phyloP scores from a whole-genome alignment of 1,284 basidiomycete species.

The Sanghuangporus baumii region DNA sequence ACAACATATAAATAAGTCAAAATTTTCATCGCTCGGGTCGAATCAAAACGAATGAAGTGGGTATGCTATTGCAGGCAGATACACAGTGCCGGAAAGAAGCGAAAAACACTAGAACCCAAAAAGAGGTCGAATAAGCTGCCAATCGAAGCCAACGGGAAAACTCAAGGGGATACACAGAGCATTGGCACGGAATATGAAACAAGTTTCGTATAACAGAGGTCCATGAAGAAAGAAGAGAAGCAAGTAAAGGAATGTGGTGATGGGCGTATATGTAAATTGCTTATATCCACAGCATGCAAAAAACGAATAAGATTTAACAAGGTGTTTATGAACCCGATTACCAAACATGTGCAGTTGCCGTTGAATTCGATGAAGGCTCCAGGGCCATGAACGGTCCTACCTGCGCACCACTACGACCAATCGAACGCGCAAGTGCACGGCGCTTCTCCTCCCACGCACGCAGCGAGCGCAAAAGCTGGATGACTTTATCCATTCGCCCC shows the following conservation, averaged over 20 bases:
- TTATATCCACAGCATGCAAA: neutral
- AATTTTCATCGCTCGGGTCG: neutral
- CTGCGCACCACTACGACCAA: conserved; percentile 28
- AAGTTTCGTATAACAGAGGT: neutral
- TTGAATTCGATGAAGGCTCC: neutral
- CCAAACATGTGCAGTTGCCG: conserved; percentile 3
- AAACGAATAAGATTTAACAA: neutral
- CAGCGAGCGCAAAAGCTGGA: conserved; percentile 71
- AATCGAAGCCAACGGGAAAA: neutral
- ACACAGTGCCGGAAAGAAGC: neutral
- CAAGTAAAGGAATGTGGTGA: neutral
- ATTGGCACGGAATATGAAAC: neutral
- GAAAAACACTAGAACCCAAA: neutral
- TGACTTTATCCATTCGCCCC: conserved; percentile 73
- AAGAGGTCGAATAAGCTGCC: neutral
- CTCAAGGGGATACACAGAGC: neutral
- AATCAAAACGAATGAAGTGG: neutral
- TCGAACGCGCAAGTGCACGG: conserved; percentile 44
- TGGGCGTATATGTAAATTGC: neutral
- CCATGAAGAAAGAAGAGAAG: neutral
- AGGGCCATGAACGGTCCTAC: conserved; percentile 17
- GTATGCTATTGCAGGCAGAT: neutral
- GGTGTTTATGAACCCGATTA: neutral
- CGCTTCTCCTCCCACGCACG: conserved; percentile 75
- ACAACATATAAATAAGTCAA: neutral